Percentiles rank a stretch among this genome's conserved stretches.
These are phyloP conservation scores for Salvia splendens DNA, from an alignment of 257 asterid genomes.

Conservation along the genomic window DNA sequence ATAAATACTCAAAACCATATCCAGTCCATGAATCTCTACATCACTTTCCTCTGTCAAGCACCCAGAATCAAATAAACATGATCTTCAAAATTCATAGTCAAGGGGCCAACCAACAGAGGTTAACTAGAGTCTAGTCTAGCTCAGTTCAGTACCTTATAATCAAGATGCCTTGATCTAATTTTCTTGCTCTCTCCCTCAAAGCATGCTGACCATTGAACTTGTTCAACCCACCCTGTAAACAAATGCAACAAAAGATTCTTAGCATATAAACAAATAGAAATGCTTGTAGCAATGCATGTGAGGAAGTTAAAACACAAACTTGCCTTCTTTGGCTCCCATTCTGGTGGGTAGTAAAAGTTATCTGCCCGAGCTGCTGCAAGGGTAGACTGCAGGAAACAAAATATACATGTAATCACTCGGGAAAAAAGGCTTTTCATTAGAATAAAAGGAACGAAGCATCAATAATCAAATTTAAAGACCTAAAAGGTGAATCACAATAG, in stretches of 20 bases:
- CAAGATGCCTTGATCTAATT: constrained; percentile 94
- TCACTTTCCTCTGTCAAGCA: not conserved
- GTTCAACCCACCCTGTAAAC: constrained; percentile 83
- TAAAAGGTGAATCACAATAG: not conserved
- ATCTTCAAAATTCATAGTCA: not conserved
- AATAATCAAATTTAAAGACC: not conserved
- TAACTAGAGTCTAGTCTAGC: constrained; percentile 1
- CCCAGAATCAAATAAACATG: not conserved
- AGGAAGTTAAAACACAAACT: constrained; percentile 7
- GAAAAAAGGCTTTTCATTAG: not conserved
- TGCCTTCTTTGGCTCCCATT: constrained; percentile 99
- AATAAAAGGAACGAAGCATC: constrained; percentile 15
- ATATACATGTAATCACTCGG: constrained; percentile 27
- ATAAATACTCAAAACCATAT: not conserved
- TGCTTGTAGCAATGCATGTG: not conserved
- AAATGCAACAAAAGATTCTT: constrained; percentile 21
- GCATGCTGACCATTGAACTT: constrained; percentile 96
- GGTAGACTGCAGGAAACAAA: constrained; percentile 75
- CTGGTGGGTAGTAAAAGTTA: constrained; percentile 96
- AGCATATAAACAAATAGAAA: constrained; percentile 15
- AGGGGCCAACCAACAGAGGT: not conserved
- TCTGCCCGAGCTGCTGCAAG: constrained; percentile 99
- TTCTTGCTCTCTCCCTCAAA: constrained; percentile 89
- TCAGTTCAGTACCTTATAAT: constrained; percentile 67
- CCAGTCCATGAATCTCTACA: constrained; percentile 13